Evolutionary conservation across 805 yeast genomes (phyloP).

Genomic region (Starmerella bacillaris): DNA sequence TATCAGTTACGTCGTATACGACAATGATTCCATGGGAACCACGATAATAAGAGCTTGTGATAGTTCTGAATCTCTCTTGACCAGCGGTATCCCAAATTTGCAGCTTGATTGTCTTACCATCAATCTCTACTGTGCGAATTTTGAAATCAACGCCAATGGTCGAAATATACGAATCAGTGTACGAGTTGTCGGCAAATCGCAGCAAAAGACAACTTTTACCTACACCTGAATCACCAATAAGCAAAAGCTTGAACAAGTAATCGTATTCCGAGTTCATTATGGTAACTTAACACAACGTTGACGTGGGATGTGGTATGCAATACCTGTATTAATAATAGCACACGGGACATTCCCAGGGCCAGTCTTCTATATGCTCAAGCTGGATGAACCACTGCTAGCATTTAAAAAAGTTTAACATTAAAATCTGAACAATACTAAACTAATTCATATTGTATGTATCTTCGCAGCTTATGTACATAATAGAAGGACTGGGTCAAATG

Average conservation of each 20-base stretch:
- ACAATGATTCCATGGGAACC: slow-evolving; percentile 98
- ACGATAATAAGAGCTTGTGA: slow-evolving; percentile 91
- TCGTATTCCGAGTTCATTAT: slow-evolving; percentile 55
- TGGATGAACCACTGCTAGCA: too few species aligned
- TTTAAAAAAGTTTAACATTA: too few species aligned
- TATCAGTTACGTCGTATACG: slow-evolving; percentile 95
- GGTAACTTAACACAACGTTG: background rate
- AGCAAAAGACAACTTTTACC: slow-evolving; percentile 90
- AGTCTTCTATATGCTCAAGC: too few species aligned
- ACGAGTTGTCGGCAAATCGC: slow-evolving; percentile 93
- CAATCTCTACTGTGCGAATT: slow-evolving; percentile 50
- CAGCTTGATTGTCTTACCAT: slow-evolving; percentile 90
- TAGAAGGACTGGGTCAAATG: too few species aligned
- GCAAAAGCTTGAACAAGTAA: slow-evolving; percentile 78
- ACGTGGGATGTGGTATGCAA: too few species aligned
- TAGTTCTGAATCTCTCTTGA: slow-evolving; percentile 94
- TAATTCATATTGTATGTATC: too few species aligned
- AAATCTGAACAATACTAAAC: too few species aligned
- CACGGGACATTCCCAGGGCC: too few species aligned
- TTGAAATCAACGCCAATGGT: slow-evolving; percentile 96
- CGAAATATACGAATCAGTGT: slow-evolving; percentile 89
- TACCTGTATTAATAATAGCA: too few species aligned
- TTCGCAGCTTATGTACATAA: too few species aligned
- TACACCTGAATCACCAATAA: slow-evolving; percentile 97
- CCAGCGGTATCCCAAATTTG: slow-evolving; percentile 99